Evolutionary conservation across 2,329 filamentous ascomycete genomes (phyloP), one percentile per base, ranked within the genome.

Genomic region (Alternaria triticina): DNA sequence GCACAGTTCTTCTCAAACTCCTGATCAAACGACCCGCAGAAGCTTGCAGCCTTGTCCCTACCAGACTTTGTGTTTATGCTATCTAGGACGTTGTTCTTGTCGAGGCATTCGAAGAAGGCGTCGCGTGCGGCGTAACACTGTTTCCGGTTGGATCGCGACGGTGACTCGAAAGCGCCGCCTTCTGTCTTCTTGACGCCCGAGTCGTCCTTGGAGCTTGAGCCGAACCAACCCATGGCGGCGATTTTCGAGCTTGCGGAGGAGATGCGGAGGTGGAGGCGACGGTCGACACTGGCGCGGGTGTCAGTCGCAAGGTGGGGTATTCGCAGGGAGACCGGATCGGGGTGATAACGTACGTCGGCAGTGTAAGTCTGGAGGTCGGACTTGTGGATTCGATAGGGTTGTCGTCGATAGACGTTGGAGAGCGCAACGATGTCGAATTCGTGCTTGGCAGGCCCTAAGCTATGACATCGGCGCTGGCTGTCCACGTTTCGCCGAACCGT

Each of bases 41-140:
- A 83, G 66, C 85, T 85, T 65, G 82, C 82, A 17, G 78, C 71
- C 28, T 76, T 77, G 22, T 77, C 74, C 59, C 84, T 86, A 61
- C 86, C 86, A 64, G 86, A 85, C 69, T 86, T 87, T 62, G 82
- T 77, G 67, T 81, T 83, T 62, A 93, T 84, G 55, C 88, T 87
- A 81, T 99, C 94, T 68, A 97, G 80, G 70, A 99, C 95, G 76
- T 86, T 83, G 83, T 94, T 86, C 69, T 87, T 86, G 82, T 98
- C 94, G 49, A 99, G 87, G 77, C 96, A 99, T 69, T 85, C 83
- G 81, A 97, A 98, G 86, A 96, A 98, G 67, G 83, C 82, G 82
- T 99, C 96, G 70, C 96, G 89, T 50, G 91, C 90, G 74, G 93
- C 91, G 91, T 95, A 99, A 88, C 96, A 99, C 76, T 87, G 85